These are phyloP conservation scores for Tetrapyrgos nigripes DNA, from an alignment of 1,284 basidiomycete genomes.

Conservation along the genomic window DNA sequence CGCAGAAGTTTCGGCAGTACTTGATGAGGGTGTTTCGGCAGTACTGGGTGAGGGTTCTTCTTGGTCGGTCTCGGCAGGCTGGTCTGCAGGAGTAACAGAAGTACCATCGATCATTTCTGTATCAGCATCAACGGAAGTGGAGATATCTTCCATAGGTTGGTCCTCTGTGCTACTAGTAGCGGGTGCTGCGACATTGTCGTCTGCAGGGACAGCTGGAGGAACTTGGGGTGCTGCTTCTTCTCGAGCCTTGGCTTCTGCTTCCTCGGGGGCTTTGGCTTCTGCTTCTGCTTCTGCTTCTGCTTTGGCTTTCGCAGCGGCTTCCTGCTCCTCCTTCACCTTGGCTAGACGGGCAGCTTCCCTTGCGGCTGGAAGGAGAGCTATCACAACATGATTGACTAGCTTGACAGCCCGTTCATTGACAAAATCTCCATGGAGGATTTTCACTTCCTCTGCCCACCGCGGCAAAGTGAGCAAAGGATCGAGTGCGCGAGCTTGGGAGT, in stretches of 20 bases:
- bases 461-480: slow-evolving; percentile 86
- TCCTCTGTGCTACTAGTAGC: slow-evolving; percentile 23
- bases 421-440: slow-evolving; percentile 80
- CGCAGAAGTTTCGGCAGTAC: slow-evolving; percentile 31
- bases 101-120: slow-evolving; percentile 50
- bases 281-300: slow-evolving; percentile 47
- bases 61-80: slow-evolving; percentile 15
- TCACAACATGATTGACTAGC: slow-evolving; percentile 75
- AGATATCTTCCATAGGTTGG: slow-evolving; percentile 33
- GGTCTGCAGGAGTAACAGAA: slow-evolving; percentile 13
- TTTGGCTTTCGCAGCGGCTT: slow-evolving; percentile 43
- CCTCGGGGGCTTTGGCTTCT: slow-evolving; percentile 36
- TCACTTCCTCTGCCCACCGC: slow-evolving; percentile 91
- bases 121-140: slow-evolving; percentile 43
- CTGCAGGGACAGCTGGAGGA: neutral
- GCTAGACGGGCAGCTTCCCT: slow-evolving; percentile 64
- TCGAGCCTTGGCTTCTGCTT: slow-evolving; percentile 31
- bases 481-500: slow-evolving; percentile 62
- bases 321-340: slow-evolving; percentile 59
- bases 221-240: slow-evolving; percentile 19
- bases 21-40: no score
- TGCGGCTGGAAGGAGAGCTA: slow-evolving; percentile 86
- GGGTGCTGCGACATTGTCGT: neutral
- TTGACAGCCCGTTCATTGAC: slow-evolving; percentile 72
- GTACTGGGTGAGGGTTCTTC: slow-evolving; percentile 24